These are phyloP conservation scores for Litchi chinensis DNA, from an alignment of 345 rosid genomes.

Conservation along the genomic window DNA sequence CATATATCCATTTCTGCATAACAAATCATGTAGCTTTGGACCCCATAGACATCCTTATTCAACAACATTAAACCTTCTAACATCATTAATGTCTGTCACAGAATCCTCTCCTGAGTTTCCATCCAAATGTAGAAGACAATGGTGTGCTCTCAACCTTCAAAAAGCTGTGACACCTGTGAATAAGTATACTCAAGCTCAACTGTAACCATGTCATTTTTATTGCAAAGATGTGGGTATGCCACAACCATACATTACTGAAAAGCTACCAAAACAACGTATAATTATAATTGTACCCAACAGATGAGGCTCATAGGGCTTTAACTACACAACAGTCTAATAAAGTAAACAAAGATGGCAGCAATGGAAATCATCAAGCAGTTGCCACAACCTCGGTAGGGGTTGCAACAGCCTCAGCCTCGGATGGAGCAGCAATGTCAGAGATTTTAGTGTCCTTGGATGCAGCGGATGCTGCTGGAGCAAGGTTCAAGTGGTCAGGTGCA, in stretches of 20 bases:
- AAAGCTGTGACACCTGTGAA: too few relatives aligned
- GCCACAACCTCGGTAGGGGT: conserved; percentile 44
- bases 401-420: conserved; percentile 25
- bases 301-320: conserved; percentile 1
- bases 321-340: conserved; percentile 11
- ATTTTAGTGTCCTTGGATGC: conserved; percentile 36
- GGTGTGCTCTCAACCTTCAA: background rate
- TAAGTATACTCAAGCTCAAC: background rate
- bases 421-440: conserved; percentile 21
- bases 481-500: conserved; percentile 69
- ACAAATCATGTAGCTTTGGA: background rate
- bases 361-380: conserved; percentile 41
- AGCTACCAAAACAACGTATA: background rate
- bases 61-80: background rate
- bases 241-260: background rate
- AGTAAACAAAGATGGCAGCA: conserved; percentile 12
- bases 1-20: background rate
- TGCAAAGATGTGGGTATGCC: background rate
- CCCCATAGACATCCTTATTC: background rate
- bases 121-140: background rate
- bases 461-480: conserved; percentile 42
- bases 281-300: background rate
- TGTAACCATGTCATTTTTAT: background rate
- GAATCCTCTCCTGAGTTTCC: background rate
- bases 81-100: background rate